Conservation (phyloP, 768 basidiomycete species). For the Rhodotorula diobovata region DNA sequence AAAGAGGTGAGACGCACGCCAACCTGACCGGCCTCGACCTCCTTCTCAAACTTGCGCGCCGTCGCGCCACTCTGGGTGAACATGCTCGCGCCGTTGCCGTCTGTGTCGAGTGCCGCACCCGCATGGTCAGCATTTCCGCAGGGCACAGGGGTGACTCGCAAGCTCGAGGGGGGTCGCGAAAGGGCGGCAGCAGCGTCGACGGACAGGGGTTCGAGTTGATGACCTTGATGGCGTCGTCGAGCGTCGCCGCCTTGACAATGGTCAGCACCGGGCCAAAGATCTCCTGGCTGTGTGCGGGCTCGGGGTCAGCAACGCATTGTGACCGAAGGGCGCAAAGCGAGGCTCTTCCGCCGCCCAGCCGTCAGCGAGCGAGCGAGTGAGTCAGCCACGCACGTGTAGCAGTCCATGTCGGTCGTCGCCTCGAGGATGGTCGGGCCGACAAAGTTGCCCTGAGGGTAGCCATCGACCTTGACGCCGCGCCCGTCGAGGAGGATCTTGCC, state of each 20-base stretch:
- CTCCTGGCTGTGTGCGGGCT: slow-evolving; percentile 62
- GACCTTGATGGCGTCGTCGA: slow-evolving; percentile 84
- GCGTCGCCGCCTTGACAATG: slow-evolving; percentile 68
- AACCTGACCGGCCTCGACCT: slow-evolving; percentile 69
- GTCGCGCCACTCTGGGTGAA: slow-evolving; percentile 96
- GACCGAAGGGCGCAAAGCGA: neutral
- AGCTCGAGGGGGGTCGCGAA: no score
- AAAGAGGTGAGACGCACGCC: slow-evolving; percentile 49
- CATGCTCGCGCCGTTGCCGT: slow-evolving; percentile 83
- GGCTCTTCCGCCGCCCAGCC: neutral
- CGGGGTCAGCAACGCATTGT: no score
- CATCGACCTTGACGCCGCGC: slow-evolving; percentile 58
- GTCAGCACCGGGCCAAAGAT: slow-evolving; percentile 90
- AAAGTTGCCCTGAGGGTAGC: slow-evolving; percentile 84
- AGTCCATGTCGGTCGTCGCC: slow-evolving; percentile 73
- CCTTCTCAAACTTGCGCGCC: slow-evolving; percentile 82
- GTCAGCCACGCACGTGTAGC: slow-evolving; percentile 73
- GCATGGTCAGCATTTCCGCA: no score
- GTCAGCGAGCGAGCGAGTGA: neutral
- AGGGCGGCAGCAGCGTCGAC: neutral
- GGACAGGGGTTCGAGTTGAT: slow-evolving; percentile 83
- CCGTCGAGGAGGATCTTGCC: slow-evolving; percentile 85
- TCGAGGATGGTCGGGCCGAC: slow-evolving; percentile 88
- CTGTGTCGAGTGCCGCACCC: slow-evolving; percentile 24
- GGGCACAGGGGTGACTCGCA: neutral